Evolutionary conservation across 345 rosid species (phyloP).

Genomic region (Zanthoxylum bungeanum): DNA sequence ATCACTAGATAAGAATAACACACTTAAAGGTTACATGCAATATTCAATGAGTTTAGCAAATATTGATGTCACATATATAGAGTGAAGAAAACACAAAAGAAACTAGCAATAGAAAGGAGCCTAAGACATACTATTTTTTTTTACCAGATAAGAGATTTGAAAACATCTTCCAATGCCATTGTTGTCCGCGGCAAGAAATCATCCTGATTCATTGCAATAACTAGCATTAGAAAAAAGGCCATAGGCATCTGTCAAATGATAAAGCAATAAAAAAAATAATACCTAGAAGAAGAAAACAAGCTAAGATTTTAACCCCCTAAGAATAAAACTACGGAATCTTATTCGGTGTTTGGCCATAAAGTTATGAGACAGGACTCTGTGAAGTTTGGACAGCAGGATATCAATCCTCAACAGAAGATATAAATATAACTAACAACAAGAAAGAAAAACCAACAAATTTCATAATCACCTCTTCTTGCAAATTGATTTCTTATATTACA

Average conservation of each 20-base stretch:
- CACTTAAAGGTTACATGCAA: background rate
- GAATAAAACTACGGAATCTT: background rate
- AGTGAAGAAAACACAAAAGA: background rate
- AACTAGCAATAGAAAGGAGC: slow-evolving; percentile 23
- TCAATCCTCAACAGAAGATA: no score
- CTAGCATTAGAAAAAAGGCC: slow-evolving; percentile 14
- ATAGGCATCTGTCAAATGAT: no score
- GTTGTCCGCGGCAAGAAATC: slow-evolving; percentile 95
- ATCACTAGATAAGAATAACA: background rate
- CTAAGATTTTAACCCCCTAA: background rate
- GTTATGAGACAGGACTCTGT: background rate
- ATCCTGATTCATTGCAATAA: slow-evolving; percentile 56
- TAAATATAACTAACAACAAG: no score
- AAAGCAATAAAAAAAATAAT: no score
- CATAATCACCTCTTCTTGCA: no score
- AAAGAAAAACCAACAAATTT: no score
- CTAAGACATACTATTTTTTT: slow-evolving; percentile 44
- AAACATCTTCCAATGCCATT: slow-evolving; percentile 73
- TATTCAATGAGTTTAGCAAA: background rate
- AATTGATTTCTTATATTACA: no score
- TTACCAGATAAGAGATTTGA: slow-evolving; percentile 89
- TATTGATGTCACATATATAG: background rate
- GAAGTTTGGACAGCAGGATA: background rate
- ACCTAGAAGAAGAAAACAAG: background rate
- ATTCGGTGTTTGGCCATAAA: background rate